Base-by-base conservation (phyloP, 306 rosid genomes). In the Ammopiptanthus mongolicus region DNA sequence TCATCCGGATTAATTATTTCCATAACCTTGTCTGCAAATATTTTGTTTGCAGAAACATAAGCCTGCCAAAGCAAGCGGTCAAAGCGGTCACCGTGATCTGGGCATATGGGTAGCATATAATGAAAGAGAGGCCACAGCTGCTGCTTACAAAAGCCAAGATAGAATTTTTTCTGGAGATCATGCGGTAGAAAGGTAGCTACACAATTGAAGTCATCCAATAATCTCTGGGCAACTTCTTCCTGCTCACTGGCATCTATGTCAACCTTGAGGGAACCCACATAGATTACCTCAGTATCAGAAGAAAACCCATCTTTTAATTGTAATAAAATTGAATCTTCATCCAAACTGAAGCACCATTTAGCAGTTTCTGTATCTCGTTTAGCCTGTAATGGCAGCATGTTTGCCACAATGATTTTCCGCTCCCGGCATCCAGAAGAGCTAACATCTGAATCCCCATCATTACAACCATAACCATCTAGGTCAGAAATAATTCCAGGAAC, bases 51-150 rank as follows among this genome's bases (percentile, higher is more conserved):
- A 57, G 93, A 88, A 71, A 92, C 92, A 81, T 92, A 92, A 47
- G 97, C 96, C 86, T 77, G 92, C 97, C 97, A 92, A 19, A 87
- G 87, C 7, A 13, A 14, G 46, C 97, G 89, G 73, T 92, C 91
- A 83, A 90, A 92, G 57, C 93, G 93, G 19, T 90, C 92, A 33
- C 96, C 92, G 0, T 90, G 96, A 74, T 87, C 91, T 2, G 97
- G 88, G 65, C 89, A 90, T 81, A 92, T 74, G 52, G 97, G 96
- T 41, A 92, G 79, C 97, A 92, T 92, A 58, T 92, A 92, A 79
- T 92, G 97, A 63, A 92, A 90, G 72, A 92, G 93, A 18, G 96
- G 97, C 97, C 97, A 92, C 12, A 92, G 79, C 62, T 88, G 93
- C 76, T 84, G 93, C 74, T 92, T 92, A 77, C 93, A 88, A 58